Base-by-base conservation (phyloP, 495 filamentous ascomycete species). In the Jackrogersella multiformis region DNA sequence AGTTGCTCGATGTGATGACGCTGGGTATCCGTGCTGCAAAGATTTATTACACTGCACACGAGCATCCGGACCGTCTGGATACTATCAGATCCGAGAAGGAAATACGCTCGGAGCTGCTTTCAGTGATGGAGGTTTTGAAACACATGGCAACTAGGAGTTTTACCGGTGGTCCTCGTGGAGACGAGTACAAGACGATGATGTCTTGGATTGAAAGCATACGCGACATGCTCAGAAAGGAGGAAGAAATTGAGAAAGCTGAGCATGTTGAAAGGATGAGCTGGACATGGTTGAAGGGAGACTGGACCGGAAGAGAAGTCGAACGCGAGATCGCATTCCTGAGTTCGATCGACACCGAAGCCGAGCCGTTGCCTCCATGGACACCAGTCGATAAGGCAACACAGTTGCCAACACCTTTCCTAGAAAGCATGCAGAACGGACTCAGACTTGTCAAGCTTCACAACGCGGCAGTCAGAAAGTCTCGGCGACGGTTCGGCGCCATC, bases 21-120 rank as follows among this genome's bases (percentile, higher is more conserved):
- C 82, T 97, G 42, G 94, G 94, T 12, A 97, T 99, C 60, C 89
- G 92, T 32, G 94, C 96, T 5, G 95, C 95, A 32, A 97, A 93
- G 74, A 88, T 93, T 42, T 99, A 97, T 79, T 98, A 97, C 77
- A 96, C 93, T 5, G 79, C 90, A 1, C 93, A 97, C 73, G 87
- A 93, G 70, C 81, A 89, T 18, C 91, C 93, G 5, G 88, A 92
- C 58, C 88, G 91, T 21, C 80, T 97, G n/a, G 90, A 92, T 62
- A 80, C 86, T 34, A 93, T 97, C 80, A 92, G 90, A 70, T 89
- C 89, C 1, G 93, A 97, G 72, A 90, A 90, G 36, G 81, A 88
- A 35, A 90, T 97, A 38, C 86, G 93, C 26, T 67, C 82, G 23
- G 95, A 97, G 58, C 83, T 98, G 13, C 86, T 97, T 38, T 83